These are phyloP conservation scores for Pulveroboletus sp. DNA, from an alignment of 768 basidiomycete species.

Conservation along the genomic window DNA sequence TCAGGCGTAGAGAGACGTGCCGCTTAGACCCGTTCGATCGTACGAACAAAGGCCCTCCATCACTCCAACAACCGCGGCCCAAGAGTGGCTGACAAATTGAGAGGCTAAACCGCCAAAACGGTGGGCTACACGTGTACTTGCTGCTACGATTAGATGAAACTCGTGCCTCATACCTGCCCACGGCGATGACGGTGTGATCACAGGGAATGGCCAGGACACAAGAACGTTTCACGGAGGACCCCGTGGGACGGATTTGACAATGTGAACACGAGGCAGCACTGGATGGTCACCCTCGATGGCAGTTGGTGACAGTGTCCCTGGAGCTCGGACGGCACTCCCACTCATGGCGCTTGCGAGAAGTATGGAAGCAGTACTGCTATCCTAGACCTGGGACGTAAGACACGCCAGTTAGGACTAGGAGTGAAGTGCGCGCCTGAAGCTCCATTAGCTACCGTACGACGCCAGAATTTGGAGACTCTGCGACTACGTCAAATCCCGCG, in stretches of 20 bases:
- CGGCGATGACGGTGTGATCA: conserved; percentile 12
- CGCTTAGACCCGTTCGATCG: conserved; percentile 11
- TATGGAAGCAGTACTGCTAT: conserved; percentile 6
- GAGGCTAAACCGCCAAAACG: conserved; percentile 12
- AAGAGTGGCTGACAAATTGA: background rate
- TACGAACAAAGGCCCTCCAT: background rate
- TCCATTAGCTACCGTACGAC: background rate
- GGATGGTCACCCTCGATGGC: conserved; percentile 7
- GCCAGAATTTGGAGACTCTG: background rate
- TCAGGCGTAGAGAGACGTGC: conserved; percentile 12
- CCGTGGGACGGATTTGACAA: conserved; percentile 18
- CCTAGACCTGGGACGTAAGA: conserved; percentile 14
- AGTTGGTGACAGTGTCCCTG: conserved; percentile 8
- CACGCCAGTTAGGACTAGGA: background rate
- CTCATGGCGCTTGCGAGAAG: conserved; percentile 1
- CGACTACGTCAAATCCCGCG: background rate
- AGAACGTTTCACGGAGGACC: conserved; percentile 7
- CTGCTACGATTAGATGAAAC: conserved; percentile 11
- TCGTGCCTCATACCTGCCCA: conserved; percentile 14
- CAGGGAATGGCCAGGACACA: conserved; percentile 3
- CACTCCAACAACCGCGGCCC: background rate
- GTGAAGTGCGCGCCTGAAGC: background rate
- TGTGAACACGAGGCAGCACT: conserved; percentile 28
- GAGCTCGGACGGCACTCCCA: background rate
- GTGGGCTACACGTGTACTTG: conserved; percentile 17